phyloP scores from a whole-genome alignment of 2,329 filamentous ascomycete species.

The Balansia obtecta region DNA sequence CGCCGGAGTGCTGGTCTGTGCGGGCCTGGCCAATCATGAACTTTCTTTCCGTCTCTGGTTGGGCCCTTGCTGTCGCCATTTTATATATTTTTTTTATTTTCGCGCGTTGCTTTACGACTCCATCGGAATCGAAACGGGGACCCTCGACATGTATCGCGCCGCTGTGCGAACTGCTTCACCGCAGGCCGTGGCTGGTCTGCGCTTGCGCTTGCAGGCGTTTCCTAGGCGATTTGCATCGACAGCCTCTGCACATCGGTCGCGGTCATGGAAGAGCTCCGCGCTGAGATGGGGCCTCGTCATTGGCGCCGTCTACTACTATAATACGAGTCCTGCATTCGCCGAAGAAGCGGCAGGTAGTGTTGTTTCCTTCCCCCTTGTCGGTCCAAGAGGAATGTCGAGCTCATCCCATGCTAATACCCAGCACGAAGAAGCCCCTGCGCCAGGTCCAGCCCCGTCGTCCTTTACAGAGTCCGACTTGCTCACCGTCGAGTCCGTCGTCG shows the following conservation, averaged over 20 bases:
- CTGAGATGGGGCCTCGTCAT: slow-evolving; percentile 64
- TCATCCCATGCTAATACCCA: not conserved
- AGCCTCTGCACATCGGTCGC: slow-evolving; percentile 47
- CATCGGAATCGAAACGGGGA: not conserved
- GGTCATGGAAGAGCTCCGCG: slow-evolving; percentile 70
- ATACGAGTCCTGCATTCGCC: slow-evolving; percentile 76
- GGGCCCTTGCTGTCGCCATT: too few species aligned
- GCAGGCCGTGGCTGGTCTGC: slow-evolving; percentile 28
- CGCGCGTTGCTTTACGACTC: not conserved
- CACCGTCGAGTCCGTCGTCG: slow-evolving; percentile 55
- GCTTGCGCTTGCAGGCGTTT: slow-evolving; percentile 27
- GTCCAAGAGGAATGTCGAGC: too few species aligned
- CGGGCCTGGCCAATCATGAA: slow-evolving; percentile 6
- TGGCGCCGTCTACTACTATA: slow-evolving; percentile 84
- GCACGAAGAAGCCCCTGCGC: slow-evolving; percentile 7
- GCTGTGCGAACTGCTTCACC: slow-evolving; percentile 35
- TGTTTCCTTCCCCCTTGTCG: too few species aligned
- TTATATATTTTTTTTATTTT: too few species aligned
- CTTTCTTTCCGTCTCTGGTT: too few species aligned
- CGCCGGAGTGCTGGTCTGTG: too few species aligned
- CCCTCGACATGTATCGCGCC: slow-evolving; percentile 38
- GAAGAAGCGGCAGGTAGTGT: slow-evolving; percentile 50
- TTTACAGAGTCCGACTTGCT: slow-evolving; percentile 45
- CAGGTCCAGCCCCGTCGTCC: slow-evolving; percentile 31
- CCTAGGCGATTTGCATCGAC: slow-evolving; percentile 41